Conservation (phyloP, 1,139 yeast genomes). For the Kluyveromyces sp. region DNA sequence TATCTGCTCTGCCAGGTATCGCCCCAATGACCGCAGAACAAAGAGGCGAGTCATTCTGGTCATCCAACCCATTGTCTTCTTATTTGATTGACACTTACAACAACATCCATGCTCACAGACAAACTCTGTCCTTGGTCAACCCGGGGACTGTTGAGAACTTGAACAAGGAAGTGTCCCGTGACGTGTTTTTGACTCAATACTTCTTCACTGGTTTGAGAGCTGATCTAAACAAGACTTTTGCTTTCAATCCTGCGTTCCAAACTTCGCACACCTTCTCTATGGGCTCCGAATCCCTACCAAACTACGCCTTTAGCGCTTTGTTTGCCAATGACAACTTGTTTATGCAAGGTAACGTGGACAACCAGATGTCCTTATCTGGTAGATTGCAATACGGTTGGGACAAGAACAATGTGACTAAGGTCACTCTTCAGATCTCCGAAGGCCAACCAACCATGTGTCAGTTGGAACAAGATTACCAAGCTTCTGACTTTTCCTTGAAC, state of each 20-base stretch:
- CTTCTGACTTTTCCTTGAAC: conserved; percentile 79
- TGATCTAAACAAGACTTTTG: conserved; percentile 86
- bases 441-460: conserved; percentile 94
- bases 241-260: conserved; percentile 93
- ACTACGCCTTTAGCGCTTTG: conserved; percentile 86
- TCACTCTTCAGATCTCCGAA: conserved; percentile 80
- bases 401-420: conserved; percentile 69
- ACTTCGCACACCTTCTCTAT: conserved; percentile 89
- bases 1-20: conserved; percentile 54
- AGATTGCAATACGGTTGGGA: conserved; percentile 92
- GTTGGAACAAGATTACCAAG: conserved; percentile 93
- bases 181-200: conserved; percentile 83
- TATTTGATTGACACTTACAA: conserved; percentile 72
- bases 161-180: conserved; percentile 88
- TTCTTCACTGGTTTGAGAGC: conserved; percentile 96
- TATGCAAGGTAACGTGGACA: conserved; percentile 87
- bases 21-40: conserved; percentile 43
- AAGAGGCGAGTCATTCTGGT: conserved; percentile 55
- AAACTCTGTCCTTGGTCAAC: conserved; percentile 71
- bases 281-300: conserved; percentile 83
- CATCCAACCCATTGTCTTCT: conserved; percentile 78
- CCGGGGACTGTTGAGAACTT: conserved; percentile 96
- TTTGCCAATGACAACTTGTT: conserved; percentile 83
- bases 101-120: conserved; percentile 70
- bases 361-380: conserved; percentile 79